phyloP scores from a whole-genome alignment of 768 basidiomycete species.

The Rhodosporidiobolus sp. region DNA sequence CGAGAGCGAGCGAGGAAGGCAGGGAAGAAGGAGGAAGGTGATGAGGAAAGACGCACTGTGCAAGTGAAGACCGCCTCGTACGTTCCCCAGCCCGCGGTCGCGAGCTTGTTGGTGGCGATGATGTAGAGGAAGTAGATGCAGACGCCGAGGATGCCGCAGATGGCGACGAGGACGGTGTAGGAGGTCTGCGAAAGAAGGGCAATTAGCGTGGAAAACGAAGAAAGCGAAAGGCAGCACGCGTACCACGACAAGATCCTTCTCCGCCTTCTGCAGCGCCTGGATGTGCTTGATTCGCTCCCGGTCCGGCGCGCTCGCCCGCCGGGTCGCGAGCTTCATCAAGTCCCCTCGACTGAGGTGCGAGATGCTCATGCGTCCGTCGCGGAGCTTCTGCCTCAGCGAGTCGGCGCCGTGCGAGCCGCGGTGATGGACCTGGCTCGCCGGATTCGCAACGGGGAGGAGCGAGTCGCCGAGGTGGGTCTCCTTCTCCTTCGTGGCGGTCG shows the following conservation, averaged over 20 bases:
- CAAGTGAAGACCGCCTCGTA: too few relatives aligned
- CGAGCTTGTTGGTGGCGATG: neutral
- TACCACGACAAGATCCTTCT: constrained; percentile 11
- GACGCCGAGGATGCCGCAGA: neutral
- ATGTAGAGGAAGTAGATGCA: constrained; percentile 5
- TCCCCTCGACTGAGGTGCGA: constrained; percentile 1
- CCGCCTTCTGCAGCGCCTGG: neutral
- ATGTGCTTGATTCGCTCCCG: neutral
- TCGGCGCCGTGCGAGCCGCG: neutral
- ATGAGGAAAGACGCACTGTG: neutral
- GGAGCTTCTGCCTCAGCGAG: neutral
- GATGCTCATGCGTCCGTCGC: neutral
- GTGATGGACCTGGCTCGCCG: neutral
- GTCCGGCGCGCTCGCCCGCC: neutral
- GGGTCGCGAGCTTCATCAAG: neutral
- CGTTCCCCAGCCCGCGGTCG: neutral
- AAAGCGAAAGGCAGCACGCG: neutral
- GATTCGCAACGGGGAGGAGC: neutral
- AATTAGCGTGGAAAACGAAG: neutral
- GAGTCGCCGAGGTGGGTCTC: neutral
- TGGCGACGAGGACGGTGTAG: neutral
- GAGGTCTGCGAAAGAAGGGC: neutral
- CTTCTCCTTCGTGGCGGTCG: neutral
- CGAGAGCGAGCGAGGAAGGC: neutral
- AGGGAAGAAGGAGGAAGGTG: neutral